Evolutionary conservation across 164 flowering plant genomes (phyloP), one percentile per base, ranked within the genome.

Genomic region (Piper longum): DNA sequence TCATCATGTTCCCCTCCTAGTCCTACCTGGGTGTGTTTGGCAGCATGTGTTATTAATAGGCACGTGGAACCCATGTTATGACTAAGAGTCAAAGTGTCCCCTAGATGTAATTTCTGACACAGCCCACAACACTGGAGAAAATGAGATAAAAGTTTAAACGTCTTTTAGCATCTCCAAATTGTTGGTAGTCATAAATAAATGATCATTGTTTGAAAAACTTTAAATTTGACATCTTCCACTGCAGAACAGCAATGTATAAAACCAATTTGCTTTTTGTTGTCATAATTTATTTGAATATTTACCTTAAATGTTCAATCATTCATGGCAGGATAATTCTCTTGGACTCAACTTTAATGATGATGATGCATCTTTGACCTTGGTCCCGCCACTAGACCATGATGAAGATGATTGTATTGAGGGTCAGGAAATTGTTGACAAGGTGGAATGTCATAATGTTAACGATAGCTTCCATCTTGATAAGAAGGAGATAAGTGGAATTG

Each of bases 291-390:
- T 43, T n/a, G 26, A 60, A 60, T 13, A 16, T 14, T 43, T 40
- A 16, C 16, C 9, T 16, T 14, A 16, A 41, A 59, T 36, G 13
- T 59, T 12, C n/a, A 7, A 59, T 59, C 41, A 41, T 43, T 40
- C 41, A 18, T 65, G 62, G 42, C 71, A 89, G 98, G 86, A 71
- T 59, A 65, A 76, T n/a, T 73, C 80, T 18, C 77, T 18, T 59
- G 62, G 64, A 40, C 86, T 74, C 62, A 83, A 85, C 68, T 88
- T 82, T 63, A 56, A 66, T 62, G 80, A 78, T 59, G 93, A 80
- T 64, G 85, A 83, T 63, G 77, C 79, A 60, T 85, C 88, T 51
- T 79, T 86, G 59, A 77, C 83, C 77, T 68, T 74, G 72, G 92
- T 76, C 60, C 71, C 70, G 60, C 78, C 91, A 12, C 68, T 71